phyloP scores from a whole-genome alignment of 139 green algal species.

The Ettlia oleoabundans region DNA sequence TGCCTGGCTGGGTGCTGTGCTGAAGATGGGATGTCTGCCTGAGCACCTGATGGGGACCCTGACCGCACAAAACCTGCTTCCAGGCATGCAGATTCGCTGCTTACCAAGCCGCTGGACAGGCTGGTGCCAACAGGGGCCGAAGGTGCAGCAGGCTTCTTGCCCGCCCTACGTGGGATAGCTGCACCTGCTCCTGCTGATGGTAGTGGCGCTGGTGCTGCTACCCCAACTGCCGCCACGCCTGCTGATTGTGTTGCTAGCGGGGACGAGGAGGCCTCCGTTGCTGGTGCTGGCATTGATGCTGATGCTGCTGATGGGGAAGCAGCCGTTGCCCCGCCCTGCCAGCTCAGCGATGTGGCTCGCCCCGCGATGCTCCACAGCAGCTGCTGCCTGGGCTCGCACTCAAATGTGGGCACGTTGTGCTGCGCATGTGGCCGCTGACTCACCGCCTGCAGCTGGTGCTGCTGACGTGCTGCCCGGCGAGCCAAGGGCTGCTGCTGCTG shows the following conservation, averaged over 20 bases:
- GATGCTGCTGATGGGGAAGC: not conserved
- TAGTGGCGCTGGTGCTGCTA: too few species aligned
- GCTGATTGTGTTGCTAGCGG: not conserved
- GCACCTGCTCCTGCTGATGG: too few species aligned
- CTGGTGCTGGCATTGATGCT: not conserved
- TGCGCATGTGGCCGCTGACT: not conserved
- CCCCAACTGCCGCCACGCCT: not conserved
- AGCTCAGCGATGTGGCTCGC: constrained; percentile 23
- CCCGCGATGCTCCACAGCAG: constrained; percentile 32
- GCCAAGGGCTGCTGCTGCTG: not conserved
- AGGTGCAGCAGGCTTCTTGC: too few species aligned
- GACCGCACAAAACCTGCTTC: too few species aligned
- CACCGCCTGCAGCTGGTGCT: not conserved
- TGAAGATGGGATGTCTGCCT: too few species aligned
- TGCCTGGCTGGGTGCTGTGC: too few species aligned
- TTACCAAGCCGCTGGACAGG: too few species aligned
- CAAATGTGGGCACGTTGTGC: not conserved
- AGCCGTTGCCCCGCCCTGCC: not conserved
- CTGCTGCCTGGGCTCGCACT: constrained; percentile 26
- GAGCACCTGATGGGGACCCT: too few species aligned
- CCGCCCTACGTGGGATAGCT: too few species aligned
- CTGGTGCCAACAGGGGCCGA: too few species aligned
- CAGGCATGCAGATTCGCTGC: too few species aligned
- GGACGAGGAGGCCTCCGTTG: not conserved
- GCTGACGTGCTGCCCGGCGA: not conserved